Conservation (phyloP, 2,329 filamentous ascomycete genomes). For the Sporothrix mexicana region DNA sequence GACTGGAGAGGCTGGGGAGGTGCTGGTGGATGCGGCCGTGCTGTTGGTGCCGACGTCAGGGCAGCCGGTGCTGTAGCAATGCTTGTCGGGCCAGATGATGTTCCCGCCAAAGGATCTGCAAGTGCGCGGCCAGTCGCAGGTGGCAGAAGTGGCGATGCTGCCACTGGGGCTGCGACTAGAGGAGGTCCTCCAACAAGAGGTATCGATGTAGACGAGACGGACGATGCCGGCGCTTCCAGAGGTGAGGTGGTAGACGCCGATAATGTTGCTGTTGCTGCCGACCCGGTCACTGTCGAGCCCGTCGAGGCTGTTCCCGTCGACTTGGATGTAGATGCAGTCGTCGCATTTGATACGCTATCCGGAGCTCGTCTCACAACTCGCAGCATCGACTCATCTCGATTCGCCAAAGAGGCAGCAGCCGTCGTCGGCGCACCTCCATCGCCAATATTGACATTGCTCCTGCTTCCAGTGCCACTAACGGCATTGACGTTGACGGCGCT, state of each 20-base stretch:
- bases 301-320: slow-evolving; percentile 19
- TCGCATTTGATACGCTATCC: slow-evolving; percentile 5
- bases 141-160: not conserved
- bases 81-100: not conserved
- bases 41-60: not conserved
- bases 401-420: slow-evolving; percentile 8
- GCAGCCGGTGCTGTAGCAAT: slow-evolving; percentile 20
- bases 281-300: not conserved
- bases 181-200: slow-evolving; percentile 8
- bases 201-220: slow-evolving; percentile 30
- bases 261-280: not conserved
- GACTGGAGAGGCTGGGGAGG: slow-evolving; percentile 39
- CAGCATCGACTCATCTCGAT: slow-evolving; percentile 16
- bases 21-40: not conserved
- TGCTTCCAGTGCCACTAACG: slow-evolving; percentile 1
- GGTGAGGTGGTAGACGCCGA: not conserved
- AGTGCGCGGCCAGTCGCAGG: not conserved
- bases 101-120: not conserved
- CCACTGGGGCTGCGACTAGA: not conserved
- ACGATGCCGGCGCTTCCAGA: slow-evolving; percentile 30
- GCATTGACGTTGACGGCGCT: slow-evolving; percentile 31
- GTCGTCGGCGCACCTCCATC: not conserved
- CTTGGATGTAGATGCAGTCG: not conserved
- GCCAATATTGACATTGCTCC: not conserved
- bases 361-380: slow-evolving; percentile 14